Percentiles rank a stretch among this genome's conserved stretches.
phyloP scores from a whole-genome alignment of 2,329 filamentous ascomycete species.

The Septoria petroselini region DNA sequence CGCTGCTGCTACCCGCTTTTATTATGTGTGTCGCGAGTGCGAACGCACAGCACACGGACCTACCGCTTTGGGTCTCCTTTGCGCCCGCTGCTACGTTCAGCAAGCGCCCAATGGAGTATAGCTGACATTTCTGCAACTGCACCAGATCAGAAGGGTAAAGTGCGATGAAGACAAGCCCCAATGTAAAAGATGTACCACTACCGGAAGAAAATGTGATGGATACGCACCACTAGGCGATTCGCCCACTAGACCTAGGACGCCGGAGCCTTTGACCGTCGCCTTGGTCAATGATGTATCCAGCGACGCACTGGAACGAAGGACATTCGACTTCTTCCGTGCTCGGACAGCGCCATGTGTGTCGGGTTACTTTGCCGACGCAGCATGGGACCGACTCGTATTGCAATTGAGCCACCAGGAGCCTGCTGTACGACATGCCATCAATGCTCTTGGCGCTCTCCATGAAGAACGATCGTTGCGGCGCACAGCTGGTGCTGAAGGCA shows the following conservation, averaged over 20 bases:
- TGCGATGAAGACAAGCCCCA: constrained; percentile 56
- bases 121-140: constrained; percentile 4
- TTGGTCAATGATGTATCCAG: constrained; percentile 27
- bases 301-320: constrained; percentile 31
- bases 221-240: constrained; percentile 39
- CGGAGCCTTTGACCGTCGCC: constrained; percentile 21
- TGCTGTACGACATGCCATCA: constrained; percentile 35
- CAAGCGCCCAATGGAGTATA: constrained; percentile 5
- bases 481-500: constrained; percentile 17
- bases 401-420: constrained; percentile 36
- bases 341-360: constrained; percentile 31
- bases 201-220: constrained; percentile 57
- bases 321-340: constrained; percentile 34
- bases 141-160: constrained; percentile 56
- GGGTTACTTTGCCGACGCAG: constrained; percentile 34
- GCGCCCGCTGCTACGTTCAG: constrained; percentile 2
- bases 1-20: neutral
- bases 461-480: constrained; percentile 30
- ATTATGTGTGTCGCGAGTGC: neutral
- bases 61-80: constrained; percentile 12
- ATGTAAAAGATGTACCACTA: constrained; percentile 54
- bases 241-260: constrained; percentile 13
- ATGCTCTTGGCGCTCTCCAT: constrained; percentile 35
- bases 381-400: constrained; percentile 35
- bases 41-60: constrained; percentile 14